Evolutionary conservation across 176 grass and related monocot genomes (phyloP).

Genomic region (Sorghum bicolor): DNA sequence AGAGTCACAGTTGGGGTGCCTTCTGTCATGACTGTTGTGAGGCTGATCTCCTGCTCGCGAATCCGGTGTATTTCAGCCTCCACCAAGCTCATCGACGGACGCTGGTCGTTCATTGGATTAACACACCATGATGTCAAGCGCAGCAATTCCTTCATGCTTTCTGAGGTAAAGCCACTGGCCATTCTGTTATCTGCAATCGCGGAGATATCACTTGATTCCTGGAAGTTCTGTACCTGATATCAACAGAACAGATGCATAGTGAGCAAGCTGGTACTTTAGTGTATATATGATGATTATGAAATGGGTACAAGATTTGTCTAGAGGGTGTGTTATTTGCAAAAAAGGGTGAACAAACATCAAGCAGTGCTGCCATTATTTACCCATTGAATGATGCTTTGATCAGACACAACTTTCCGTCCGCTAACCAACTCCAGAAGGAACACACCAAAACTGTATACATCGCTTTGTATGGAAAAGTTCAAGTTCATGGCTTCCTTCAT

Average conservation of each 20-base stretch:
- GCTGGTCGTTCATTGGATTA: constrained; percentile 42
- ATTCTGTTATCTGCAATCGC: constrained; percentile 59
- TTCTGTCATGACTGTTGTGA: constrained; percentile 65
- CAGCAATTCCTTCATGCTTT: constrained; percentile 73
- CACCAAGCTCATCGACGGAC: constrained; percentile 72
- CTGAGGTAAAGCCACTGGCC: constrained; percentile 53
- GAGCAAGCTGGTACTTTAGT: not conserved
- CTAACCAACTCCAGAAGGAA: constrained; percentile 88
- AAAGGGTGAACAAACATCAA: not conserved
- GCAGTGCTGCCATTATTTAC: constrained; percentile 37
- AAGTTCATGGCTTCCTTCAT: constrained; percentile 58
- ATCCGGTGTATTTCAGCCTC: constrained; percentile 83
- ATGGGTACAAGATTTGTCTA: not conserved
- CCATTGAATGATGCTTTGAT: constrained; percentile 71
- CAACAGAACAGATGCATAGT: not conserved
- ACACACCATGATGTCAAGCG: constrained; percentile 72
- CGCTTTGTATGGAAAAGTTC: constrained; percentile 60
- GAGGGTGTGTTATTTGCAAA: not conserved
- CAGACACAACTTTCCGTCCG: constrained; percentile 48
- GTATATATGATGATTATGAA: not conserved
- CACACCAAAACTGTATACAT: constrained; percentile 94
- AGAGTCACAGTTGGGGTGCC: constrained; percentile 75
- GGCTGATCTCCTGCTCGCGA: constrained; percentile 67
- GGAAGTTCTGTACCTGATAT: constrained; percentile 64
- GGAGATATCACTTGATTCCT: constrained; percentile 47